These are phyloP conservation scores for Magnaporthiopsis poae DNA, from an alignment of 2,329 filamentous ascomycete genomes.

Conservation along the genomic window DNA sequence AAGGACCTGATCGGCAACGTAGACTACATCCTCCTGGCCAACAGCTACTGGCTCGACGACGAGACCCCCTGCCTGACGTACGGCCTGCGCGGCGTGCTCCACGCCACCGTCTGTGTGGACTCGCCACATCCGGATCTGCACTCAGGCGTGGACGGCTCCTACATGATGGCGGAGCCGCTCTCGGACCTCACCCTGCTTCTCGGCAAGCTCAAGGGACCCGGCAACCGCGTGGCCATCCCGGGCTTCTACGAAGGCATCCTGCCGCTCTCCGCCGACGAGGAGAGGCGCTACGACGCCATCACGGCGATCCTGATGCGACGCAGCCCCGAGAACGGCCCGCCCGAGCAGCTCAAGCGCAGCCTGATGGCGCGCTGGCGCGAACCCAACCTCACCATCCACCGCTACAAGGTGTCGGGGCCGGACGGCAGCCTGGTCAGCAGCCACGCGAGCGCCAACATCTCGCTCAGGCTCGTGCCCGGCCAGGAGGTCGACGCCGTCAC, in stretches of 20 bases:
- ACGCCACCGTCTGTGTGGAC: conserved; percentile 81
- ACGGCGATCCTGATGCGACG: conserved; percentile 63
- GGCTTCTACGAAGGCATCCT: conserved; percentile 81
- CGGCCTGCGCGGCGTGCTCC: conserved; percentile 82
- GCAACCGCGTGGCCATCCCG: conserved; percentile 74
- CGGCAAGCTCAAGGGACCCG: conserved; percentile 67
- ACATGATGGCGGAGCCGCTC: conserved; percentile 78
- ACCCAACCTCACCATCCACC: conserved; percentile 85
- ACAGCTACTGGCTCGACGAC: conserved; percentile 98
- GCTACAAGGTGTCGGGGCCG: conserved; percentile 83
- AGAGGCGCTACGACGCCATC: conserved; percentile 75
- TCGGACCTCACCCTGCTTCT: conserved; percentile 82
- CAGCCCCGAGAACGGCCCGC: conserved; percentile 50
- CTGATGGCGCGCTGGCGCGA: conserved; percentile 93
- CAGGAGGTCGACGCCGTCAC: conserved; percentile 78
- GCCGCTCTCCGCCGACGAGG: conserved; percentile 63
- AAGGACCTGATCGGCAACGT: conserved; percentile 80
- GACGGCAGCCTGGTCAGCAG: conserved; percentile 87
- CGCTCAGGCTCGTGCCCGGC: conserved; percentile 83
- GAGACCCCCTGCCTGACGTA: conserved; percentile 93
- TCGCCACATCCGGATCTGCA: conserved; percentile 82
- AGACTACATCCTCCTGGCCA: conserved; percentile 89
- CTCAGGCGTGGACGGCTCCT: conserved; percentile 91
- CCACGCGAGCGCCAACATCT: conserved; percentile 78
- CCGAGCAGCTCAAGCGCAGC: conserved; percentile 66